phyloP scores from a whole-genome alignment of 2,329 filamentous ascomycete genomes.

The Penicillium hesseltinei region DNA sequence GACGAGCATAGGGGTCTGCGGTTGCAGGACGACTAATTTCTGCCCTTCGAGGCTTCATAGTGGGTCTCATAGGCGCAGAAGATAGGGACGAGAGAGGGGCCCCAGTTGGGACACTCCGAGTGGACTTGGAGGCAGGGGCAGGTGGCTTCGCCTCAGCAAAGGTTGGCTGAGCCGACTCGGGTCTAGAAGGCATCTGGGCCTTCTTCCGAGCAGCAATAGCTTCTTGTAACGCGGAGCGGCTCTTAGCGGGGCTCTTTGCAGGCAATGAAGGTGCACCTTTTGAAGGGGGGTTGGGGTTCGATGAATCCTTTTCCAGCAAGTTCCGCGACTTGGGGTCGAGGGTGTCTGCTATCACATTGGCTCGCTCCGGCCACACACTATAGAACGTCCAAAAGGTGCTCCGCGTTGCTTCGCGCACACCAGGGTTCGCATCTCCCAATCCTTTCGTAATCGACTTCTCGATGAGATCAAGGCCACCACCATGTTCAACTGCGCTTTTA shows the following conservation, averaged over 20 bases:
- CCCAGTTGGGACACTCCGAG: slow-evolving; percentile 38
- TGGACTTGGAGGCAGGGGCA: slow-evolving; percentile 34
- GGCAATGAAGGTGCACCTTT: slow-evolving; percentile 16
- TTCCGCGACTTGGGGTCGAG: slow-evolving; percentile 77
- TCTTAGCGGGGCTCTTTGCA: slow-evolving; percentile 19
- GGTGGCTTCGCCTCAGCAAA: slow-evolving; percentile 46
- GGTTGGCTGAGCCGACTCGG: slow-evolving; percentile 57
- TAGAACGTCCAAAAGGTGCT: slow-evolving; percentile 84
- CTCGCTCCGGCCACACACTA: slow-evolving; percentile 71
- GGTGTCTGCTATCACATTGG: slow-evolving; percentile 72
- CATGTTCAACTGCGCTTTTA: slow-evolving; percentile 79
- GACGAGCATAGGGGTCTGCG: slow-evolving; percentile 34
- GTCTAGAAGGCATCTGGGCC: slow-evolving; percentile 52
- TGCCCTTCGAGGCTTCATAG: slow-evolving; percentile 36
- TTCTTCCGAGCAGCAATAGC: slow-evolving; percentile 80
- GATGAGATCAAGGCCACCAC: slow-evolving; percentile 75
- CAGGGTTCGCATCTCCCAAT: slow-evolving; percentile 83
- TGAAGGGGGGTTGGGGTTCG: slow-evolving; percentile 58
- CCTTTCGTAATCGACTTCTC: slow-evolving; percentile 89
- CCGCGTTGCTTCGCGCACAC: slow-evolving; percentile 82
- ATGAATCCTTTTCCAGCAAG: slow-evolving; percentile 75
- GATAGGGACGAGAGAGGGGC: slow-evolving; percentile 49
- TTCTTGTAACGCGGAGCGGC: slow-evolving; percentile 67
- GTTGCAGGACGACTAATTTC: slow-evolving; percentile 39
- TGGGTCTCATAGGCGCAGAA: slow-evolving; percentile 58